Conservation (phyloP, 352 stramenopile species). For the Phytophthora cryptogea region DNA sequence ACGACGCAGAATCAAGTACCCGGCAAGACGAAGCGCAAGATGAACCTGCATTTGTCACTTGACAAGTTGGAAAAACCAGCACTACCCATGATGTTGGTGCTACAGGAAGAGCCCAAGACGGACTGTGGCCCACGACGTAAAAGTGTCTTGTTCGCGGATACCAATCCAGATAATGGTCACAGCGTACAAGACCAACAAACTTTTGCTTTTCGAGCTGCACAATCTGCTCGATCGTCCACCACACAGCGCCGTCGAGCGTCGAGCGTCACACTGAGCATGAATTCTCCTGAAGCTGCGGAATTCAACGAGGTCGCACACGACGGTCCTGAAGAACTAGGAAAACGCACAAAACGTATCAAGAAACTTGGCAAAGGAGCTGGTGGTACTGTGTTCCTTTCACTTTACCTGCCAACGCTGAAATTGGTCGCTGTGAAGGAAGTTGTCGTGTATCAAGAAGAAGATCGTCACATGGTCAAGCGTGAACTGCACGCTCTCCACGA, state of each 20-base stretch:
- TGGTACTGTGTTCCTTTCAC: constrained; percentile 77
- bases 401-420: constrained; percentile 85
- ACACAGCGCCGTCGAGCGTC: constrained; percentile 42
- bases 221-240: not conserved
- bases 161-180: not conserved
- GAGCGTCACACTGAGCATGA: constrained; percentile 65
- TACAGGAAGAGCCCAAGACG: constrained; percentile 11
- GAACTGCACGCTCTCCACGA: constrained; percentile 88
- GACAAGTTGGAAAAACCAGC: constrained; percentile 37
- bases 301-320: constrained; percentile 79
- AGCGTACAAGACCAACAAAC: not conserved
- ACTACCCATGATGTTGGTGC: constrained; percentile 45
- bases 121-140: constrained; percentile 12
- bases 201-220: constrained; percentile 1
- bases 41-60: constrained; percentile 63
- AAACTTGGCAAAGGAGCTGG: constrained; percentile 83
- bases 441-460: constrained; percentile 77
- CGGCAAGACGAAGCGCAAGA: constrained; percentile 49
- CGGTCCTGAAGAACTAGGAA: constrained; percentile 63
- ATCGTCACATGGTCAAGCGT: constrained; percentile 84
- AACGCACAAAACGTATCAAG: constrained; percentile 68
- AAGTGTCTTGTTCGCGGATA: constrained; percentile 22
- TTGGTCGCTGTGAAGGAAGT: constrained; percentile 90
- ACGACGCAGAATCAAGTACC: constrained; percentile 8
- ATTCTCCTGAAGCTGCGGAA: constrained; percentile 65